Evolutionary conservation across 2,329 filamentous ascomycete species (phyloP).

Genomic region (Aspergillus fumigatiaffinis): DNA sequence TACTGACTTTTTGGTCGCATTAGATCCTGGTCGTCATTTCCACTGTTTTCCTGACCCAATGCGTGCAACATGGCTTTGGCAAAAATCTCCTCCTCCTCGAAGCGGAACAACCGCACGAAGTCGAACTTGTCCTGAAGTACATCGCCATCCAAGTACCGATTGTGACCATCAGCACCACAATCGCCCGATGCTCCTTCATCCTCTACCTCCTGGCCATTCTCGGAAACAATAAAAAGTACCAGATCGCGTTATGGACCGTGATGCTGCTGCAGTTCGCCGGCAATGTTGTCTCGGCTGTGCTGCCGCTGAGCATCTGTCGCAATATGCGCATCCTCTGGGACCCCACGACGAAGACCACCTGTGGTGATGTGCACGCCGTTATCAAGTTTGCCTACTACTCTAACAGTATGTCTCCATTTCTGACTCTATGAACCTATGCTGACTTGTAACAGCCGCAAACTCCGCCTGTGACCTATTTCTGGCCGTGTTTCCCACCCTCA

Average conservation of each 20-base stretch:
- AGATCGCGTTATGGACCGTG: constrained; percentile 19
- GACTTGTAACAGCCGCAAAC: constrained; percentile 20
- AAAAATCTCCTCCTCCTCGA: constrained; percentile 13
- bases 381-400: constrained; percentile 29
- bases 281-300: constrained; percentile 23
- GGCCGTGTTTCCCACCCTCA: constrained; percentile 24
- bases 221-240: constrained; percentile 21
- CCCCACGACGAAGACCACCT: constrained; percentile 19
- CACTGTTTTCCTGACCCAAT: constrained; percentile 21
- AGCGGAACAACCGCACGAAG: constrained; percentile 1
- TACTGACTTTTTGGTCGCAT: not conserved
- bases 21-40: constrained; percentile 22
- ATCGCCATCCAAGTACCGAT: constrained; percentile 25
- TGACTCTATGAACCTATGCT: not conserved
- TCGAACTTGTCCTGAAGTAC: constrained; percentile 20
- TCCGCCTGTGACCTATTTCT: constrained; percentile 27
- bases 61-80: constrained; percentile 26
- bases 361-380: constrained; percentile 17
- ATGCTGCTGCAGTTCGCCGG: constrained; percentile 22
- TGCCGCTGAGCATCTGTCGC: constrained; percentile 26
- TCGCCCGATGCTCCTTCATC: constrained; percentile 26
- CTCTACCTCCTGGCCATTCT: constrained; percentile 26
- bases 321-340: constrained; percentile 23
- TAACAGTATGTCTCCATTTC: constrained; percentile 15
- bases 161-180: constrained; percentile 27